These are phyloP conservation scores for Verticillium nonalfalfae DNA, from an alignment of 2,329 filamentous ascomycete species.

Conservation along the genomic window DNA sequence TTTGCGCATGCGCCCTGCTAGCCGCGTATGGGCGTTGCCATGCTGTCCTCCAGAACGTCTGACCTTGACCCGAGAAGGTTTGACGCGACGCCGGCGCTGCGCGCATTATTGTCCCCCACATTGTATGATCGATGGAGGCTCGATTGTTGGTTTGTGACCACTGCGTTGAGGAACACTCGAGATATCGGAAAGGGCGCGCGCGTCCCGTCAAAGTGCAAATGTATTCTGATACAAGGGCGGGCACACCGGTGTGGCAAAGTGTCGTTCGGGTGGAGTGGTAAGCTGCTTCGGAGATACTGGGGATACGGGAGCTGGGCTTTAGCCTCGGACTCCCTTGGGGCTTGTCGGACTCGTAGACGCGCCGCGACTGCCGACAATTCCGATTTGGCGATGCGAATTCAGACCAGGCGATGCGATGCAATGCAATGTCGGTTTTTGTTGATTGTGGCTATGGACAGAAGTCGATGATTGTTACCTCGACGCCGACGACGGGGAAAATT, in stretches of 20 bases:
- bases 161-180: no score
- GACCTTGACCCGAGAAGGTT: conserved; percentile 5
- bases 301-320: background rate
- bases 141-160: background rate
- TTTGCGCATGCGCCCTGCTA: background rate
- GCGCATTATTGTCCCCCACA: conserved; percentile 2
- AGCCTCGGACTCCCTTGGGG: background rate
- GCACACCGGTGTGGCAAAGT: background rate
- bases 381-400: background rate
- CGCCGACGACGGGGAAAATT: background rate
- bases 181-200: no score
- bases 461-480: background rate
- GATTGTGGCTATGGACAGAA: background rate
- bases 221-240: background rate
- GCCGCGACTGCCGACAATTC: background rate
- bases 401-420: background rate
- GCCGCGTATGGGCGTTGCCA: conserved; percentile 6
- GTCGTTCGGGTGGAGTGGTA: background rate
- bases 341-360: background rate
- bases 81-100: conserved; percentile 5
- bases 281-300: background rate
- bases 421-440: background rate
- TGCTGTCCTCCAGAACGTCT: conserved; percentile 3
- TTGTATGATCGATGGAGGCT: background rate
- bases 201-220: background rate